These are phyloP conservation scores for Auricularia sp. DNA, from an alignment of 768 basidiomycete species.

Conservation along the genomic window DNA sequence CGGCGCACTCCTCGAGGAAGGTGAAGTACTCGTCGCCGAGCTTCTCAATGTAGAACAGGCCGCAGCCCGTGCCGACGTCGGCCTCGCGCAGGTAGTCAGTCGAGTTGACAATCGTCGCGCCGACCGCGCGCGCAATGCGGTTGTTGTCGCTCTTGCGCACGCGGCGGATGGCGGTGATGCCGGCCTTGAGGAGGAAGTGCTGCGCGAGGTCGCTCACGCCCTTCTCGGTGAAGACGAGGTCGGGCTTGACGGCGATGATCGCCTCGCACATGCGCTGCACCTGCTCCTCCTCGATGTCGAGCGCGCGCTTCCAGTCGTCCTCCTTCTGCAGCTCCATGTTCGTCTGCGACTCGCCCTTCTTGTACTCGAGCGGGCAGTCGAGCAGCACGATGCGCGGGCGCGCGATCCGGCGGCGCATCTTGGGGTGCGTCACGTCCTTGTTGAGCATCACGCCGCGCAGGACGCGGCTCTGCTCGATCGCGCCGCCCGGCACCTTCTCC, in stretches of 20 bases:
- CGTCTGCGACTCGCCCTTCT: conserved; percentile 97
- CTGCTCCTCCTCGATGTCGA: conserved; percentile 95
- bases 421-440: conserved; percentile 97
- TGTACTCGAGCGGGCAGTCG: conserved; percentile 96
- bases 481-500: conserved; percentile 95
- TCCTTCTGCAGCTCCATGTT: conserved; percentile 97
- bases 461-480: conserved; percentile 87
- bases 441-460: conserved; percentile 91
- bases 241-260: conserved; percentile 89
- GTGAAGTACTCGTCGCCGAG: conserved; percentile 99
- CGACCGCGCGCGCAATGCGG: conserved; percentile 89
- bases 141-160: conserved; percentile 99
- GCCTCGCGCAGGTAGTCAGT: conserved; percentile 87
- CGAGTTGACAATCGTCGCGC: conserved; percentile 94
- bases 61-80: conserved; percentile 89
- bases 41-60: conserved; percentile 94
- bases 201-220: conserved; percentile 95
- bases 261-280: conserved; percentile 76
- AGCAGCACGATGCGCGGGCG: conserved; percentile 83
- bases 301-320: conserved; percentile 82
- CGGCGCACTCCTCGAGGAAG: conserved; percentile 83
- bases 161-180: conserved; percentile 90
- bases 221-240: conserved; percentile 94
- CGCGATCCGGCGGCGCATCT: conserved; percentile 85
- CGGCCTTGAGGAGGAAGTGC: conserved; percentile 75